phyloP scores from a whole-genome alignment of 495 filamentous ascomycete species.

The Immersiella caudata region DNA sequence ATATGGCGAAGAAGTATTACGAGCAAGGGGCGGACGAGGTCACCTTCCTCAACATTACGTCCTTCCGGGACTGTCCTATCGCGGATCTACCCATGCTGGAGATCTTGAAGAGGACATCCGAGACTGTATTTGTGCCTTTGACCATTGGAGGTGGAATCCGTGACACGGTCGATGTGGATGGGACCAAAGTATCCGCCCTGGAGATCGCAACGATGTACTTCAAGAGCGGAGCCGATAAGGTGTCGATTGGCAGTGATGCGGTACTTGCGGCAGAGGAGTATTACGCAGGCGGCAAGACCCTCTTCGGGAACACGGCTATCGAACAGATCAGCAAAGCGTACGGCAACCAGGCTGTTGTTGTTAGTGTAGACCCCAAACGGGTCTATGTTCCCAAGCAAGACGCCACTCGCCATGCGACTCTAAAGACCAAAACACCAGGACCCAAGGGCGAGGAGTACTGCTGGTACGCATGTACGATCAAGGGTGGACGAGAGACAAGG shows the following conservation, averaged over 20 bases:
- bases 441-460: slow-evolving; percentile 79
- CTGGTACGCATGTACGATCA: slow-evolving; percentile 98
- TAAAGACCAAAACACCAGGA: slow-evolving; percentile 70
- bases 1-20: slow-evolving; percentile 92
- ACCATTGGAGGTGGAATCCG: slow-evolving; percentile 95
- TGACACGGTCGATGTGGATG: slow-evolving; percentile 86
- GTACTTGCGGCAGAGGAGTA: slow-evolving; percentile 91
- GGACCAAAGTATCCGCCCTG: slow-evolving; percentile 81
- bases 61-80: slow-evolving; percentile 90
- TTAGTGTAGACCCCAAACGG: slow-evolving; percentile 90
- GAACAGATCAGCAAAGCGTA: slow-evolving; percentile 93
- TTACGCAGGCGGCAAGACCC: slow-evolving; percentile 63
- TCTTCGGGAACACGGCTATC: slow-evolving; percentile 84
- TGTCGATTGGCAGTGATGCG: slow-evolving; percentile 95
- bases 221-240: slow-evolving; percentile 97
- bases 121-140: slow-evolving; percentile 95
- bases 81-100: slow-evolving; percentile 95
- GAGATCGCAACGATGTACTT: slow-evolving; percentile 98
- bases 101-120: slow-evolving; percentile 78
- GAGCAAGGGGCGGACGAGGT: slow-evolving; percentile 96
- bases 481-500: slow-evolving; percentile 86
- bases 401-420: slow-evolving; percentile 76
- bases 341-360: slow-evolving; percentile 94
- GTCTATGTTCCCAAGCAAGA: slow-evolving; percentile 76
- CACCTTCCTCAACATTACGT: slow-evolving; percentile 97